Conservation (phyloP, 2,329 filamentous ascomycete genomes). For the Mariannaea sp. region DNA sequence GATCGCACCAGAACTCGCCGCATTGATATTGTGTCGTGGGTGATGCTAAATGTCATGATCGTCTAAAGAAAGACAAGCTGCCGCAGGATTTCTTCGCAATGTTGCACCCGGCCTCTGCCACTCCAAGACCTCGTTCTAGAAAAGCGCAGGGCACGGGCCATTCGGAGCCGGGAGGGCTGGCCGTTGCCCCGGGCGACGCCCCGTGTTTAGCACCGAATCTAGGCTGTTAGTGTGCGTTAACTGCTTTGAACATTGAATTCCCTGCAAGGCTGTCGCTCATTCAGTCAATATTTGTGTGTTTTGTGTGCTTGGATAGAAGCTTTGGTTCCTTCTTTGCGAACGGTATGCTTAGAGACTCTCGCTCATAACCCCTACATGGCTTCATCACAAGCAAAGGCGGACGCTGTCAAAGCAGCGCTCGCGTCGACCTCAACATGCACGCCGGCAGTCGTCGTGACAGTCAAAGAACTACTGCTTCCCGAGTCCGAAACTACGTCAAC, state of each 20-base stretch:
- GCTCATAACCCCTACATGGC: slow-evolving; percentile 46
- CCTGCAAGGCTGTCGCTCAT: slow-evolving; percentile 29
- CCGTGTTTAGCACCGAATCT: slow-evolving; percentile 40
- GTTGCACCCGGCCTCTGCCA: not conserved
- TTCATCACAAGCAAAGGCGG: slow-evolving; percentile 50
- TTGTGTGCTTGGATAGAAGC: slow-evolving; percentile 32
- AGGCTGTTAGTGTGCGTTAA: slow-evolving; percentile 18
- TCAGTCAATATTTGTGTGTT: slow-evolving; percentile 29
- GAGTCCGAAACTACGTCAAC: slow-evolving; percentile 39
- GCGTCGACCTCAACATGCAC: slow-evolving; percentile 60
- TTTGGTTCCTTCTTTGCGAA: slow-evolving; percentile 30
- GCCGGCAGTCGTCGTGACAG: slow-evolving; percentile 50
- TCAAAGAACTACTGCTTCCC: slow-evolving; percentile 53
- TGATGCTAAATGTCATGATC: too few species aligned
- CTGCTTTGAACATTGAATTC: slow-evolving; percentile 18
- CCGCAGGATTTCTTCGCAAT: slow-evolving; percentile 1
- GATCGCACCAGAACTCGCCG: slow-evolving; percentile 15
- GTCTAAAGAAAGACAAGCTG: not conserved
- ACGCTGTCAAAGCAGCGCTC: slow-evolving; percentile 60
- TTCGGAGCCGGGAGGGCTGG: slow-evolving; percentile 14
- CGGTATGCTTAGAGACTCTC: slow-evolving; percentile 41
- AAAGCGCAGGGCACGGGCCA: slow-evolving; percentile 33
- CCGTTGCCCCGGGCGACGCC: slow-evolving; percentile 47
- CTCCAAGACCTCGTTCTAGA: slow-evolving; percentile 25
- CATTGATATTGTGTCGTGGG: slow-evolving; percentile 25